Base-by-base conservation (phyloP, 108 stramenopile genomes). In the Fragilariopsis cylindrus region DNA sequence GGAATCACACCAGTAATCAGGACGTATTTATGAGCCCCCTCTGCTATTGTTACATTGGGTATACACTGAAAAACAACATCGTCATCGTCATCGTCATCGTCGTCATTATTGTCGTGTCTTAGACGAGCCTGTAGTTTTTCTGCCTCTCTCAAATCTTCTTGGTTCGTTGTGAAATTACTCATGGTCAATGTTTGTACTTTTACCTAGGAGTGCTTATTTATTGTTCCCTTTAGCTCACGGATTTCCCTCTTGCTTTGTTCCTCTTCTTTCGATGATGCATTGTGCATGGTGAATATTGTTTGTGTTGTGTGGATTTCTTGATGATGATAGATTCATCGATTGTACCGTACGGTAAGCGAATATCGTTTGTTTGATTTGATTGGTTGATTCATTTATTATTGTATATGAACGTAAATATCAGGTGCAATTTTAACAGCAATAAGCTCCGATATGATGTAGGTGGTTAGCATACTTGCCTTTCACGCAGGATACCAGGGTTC, bases 11-110 rank as follows among this genome's bases (percentile, higher is more conserved):
- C 94, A 4, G 69, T 74, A 13, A 92, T 84, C 60, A 92, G 76
- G 13, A 92, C 91, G 79, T 95, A 95, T 81, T 95, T 95, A 77
- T 92, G 79, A 15, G 78, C 74, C 15, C 94, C 94, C n/a, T 78
- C 75, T 49, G 79, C 91, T 41, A 95, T 90, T 1, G 76, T 78
- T 3, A 94, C 93, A 45, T 84, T 71, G 47, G 90, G 82, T 46
- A 93, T 60, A 16, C 44, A 77, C 43, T 74, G 57, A 18, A 53
- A 49, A 46, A 21, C 50, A 30, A 56, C 41, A 0, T 44, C 48
- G 16, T 21, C 42, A 73, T 62, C 2, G 4, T 63, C 47, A 18
- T 64, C 62, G 8, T 48, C 55, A 12, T 39, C 57, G 46, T 49
- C 69, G 18, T 48, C 72, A 21, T 71, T 46, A 8, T 9, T 48